Evolutionary conservation across 2,329 filamentous ascomycete genomes (phyloP).

Genomic region (Thermoascus crustaceus): DNA sequence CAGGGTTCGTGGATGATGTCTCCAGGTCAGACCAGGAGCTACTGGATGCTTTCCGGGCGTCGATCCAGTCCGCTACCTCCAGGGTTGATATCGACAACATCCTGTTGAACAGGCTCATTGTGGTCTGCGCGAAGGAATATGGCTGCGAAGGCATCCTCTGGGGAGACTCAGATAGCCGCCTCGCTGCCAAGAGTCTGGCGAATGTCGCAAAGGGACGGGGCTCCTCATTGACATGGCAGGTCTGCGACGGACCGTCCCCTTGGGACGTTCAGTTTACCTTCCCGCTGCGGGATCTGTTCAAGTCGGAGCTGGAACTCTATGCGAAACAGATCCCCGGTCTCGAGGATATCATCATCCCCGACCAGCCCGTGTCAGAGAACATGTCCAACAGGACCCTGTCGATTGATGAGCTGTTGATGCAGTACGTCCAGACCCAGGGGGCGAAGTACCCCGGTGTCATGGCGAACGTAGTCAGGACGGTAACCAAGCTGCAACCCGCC

Average conservation of each 20-base stretch:
- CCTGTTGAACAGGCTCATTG: slow-evolving; percentile 63
- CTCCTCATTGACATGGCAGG: slow-evolving; percentile 70
- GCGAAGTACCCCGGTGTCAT: slow-evolving; percentile 83
- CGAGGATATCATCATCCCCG: slow-evolving; percentile 38
- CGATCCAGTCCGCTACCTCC: slow-evolving; percentile 65
- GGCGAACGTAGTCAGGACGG: slow-evolving; percentile 87
- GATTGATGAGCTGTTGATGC: slow-evolving; percentile 82
- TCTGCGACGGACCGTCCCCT: slow-evolving; percentile 63
- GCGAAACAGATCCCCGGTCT: slow-evolving; percentile 47
- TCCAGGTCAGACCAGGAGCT: slow-evolving; percentile 33
- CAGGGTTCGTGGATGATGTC: slow-evolving; percentile 19
- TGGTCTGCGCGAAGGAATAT: slow-evolving; percentile 52
- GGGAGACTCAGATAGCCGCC: slow-evolving; percentile 76
- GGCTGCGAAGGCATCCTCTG: slow-evolving; percentile 66
- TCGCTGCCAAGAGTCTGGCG: slow-evolving; percentile 76
- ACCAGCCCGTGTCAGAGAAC: slow-evolving; percentile 28
- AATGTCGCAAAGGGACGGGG: slow-evolving; percentile 89
- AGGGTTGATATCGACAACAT: slow-evolving; percentile 64
- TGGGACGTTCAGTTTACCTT: slow-evolving; percentile 60
- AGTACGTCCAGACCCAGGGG: slow-evolving; percentile 83
- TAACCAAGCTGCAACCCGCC: slow-evolving; percentile 61
- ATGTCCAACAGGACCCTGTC: slow-evolving; percentile 53
- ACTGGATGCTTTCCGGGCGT: slow-evolving; percentile 49
- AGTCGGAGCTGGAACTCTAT: slow-evolving; percentile 68
- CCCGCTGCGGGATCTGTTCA: slow-evolving; percentile 76